Percentiles rank a stretch among this genome's conserved stretches.
Evolutionary conservation across 306 rosid genomes (phyloP).

Genomic region (Castanea sativa): DNA sequence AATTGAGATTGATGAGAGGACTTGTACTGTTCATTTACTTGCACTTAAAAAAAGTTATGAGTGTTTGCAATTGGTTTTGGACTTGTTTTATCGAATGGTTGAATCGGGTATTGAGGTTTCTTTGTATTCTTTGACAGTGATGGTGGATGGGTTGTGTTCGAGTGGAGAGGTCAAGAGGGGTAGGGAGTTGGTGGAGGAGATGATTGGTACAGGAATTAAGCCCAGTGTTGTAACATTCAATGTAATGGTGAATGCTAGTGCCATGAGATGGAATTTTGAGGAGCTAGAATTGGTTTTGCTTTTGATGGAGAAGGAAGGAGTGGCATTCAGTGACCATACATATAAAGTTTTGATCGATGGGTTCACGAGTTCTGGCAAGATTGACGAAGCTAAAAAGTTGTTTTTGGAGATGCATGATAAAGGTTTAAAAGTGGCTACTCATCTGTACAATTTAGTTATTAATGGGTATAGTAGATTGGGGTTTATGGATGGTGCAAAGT

Average conservation of each 20-base stretch:
- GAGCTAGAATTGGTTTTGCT: conserved; percentile 30
- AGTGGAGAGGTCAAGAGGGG: conserved; percentile 25
- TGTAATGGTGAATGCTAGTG: conserved; percentile 30
- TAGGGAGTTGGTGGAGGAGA: conserved; percentile 29
- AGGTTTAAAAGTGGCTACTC: conserved; percentile 17
- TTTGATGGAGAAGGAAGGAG: conserved; percentile 34
- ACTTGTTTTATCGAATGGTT: conserved; percentile 23
- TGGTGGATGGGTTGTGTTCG: conserved; percentile 24
- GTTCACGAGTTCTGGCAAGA: conserved; percentile 24
- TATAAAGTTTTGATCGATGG: conserved; percentile 28
- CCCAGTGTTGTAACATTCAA: conserved; percentile 27
- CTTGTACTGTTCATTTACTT: conserved; percentile 32
- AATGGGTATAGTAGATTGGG: conserved; percentile 17
- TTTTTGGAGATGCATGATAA: conserved; percentile 29
- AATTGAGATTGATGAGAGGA: conserved; percentile 26
- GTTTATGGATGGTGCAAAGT: conserved; percentile 9
- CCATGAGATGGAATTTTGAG: conserved; percentile 30
- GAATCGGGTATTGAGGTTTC: conserved; percentile 26
- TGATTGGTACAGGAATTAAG: conserved; percentile 25
- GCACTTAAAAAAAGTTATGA: conserved; percentile 24
- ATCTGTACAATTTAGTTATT: conserved; percentile 23
- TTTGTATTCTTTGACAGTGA: conserved; percentile 27
- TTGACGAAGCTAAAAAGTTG: conserved; percentile 24
- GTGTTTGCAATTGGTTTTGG: neutral
- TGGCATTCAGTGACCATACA: conserved; percentile 5